Evolutionary conservation across 164 flowering plant genomes (phyloP).

Genomic region (Liquidambar formosana): DNA sequence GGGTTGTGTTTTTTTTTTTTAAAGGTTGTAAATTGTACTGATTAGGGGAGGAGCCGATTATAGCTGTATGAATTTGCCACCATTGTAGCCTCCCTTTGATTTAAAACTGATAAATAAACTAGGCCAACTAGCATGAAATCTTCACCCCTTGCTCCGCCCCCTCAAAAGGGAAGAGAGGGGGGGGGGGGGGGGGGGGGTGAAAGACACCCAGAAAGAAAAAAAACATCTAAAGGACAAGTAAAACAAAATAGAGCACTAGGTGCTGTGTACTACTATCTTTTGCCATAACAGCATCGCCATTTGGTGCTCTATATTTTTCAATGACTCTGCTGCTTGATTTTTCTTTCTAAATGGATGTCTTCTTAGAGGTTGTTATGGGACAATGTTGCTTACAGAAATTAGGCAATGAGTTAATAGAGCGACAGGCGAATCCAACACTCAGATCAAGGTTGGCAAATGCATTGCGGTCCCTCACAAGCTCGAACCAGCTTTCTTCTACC

Average conservation of each 20-base stretch:
- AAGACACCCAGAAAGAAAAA: too few relatives aligned
- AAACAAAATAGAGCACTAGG: too few relatives aligned
- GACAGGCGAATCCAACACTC: slow-evolving; percentile 50
- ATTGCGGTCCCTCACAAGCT: slow-evolving; percentile 66
- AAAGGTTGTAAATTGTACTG: neutral
- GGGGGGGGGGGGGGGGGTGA: too few relatives aligned
- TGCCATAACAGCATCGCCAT: neutral
- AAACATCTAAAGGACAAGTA: too few relatives aligned
- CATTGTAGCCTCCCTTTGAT: neutral
- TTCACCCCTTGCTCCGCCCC: too few relatives aligned
- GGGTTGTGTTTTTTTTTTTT: too few relatives aligned
- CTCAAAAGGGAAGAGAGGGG: too few relatives aligned
- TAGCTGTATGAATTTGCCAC: neutral
- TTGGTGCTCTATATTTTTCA: neutral
- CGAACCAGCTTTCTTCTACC: slow-evolving; percentile 69
- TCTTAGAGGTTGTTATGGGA: neutral
- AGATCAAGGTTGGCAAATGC: slow-evolving; percentile 71
- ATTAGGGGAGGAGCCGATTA: neutral
- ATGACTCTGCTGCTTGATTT: neutral
- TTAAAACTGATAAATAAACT: too few relatives aligned
- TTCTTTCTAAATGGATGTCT: neutral
- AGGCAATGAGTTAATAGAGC: slow-evolving; percentile 66
- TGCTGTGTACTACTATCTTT: too few relatives aligned
- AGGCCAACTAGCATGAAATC: too few relatives aligned
- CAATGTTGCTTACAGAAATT: slow-evolving; percentile 50